Conservation (phyloP, 805 yeast species). For the Saccharomyces kudriavzevii region DNA sequence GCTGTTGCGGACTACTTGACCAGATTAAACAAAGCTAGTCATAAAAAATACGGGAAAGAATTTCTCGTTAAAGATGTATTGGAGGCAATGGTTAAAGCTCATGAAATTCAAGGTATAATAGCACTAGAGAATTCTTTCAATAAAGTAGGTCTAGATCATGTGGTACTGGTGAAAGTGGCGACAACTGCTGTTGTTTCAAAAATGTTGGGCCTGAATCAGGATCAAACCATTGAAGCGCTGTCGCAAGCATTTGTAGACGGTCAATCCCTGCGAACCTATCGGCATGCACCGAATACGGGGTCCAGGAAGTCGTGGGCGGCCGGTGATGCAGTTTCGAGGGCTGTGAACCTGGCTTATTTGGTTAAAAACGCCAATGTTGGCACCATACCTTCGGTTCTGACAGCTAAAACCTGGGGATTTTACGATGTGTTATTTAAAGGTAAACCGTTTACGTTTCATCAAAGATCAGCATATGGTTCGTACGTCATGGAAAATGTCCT, state of each 20-base stretch:
- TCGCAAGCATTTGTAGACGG: conserved; percentile 60
- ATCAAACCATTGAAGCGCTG: conserved; percentile 47
- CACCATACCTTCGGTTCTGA: conserved; percentile 46
- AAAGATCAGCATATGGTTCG: conserved; percentile 41
- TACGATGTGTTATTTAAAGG: conserved; percentile 54
- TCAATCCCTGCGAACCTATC: conserved; percentile 49
- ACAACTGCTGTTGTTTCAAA: conserved; percentile 53
- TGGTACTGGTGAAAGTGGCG: conserved; percentile 50
- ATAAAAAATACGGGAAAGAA: conserved; percentile 33
- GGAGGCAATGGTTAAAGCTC: conserved; percentile 54
- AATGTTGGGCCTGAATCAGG: conserved; percentile 41
- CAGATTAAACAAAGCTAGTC: conserved; percentile 35
- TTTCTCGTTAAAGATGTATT: conserved; percentile 44
- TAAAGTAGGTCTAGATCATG: conserved; percentile 53
- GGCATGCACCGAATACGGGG: conserved; percentile 59
- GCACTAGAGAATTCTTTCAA: conserved; percentile 56
- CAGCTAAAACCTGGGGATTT: conserved; percentile 56
- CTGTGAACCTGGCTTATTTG: conserved; percentile 46
- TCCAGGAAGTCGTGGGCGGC: conserved; percentile 63
- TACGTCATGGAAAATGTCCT: conserved; percentile 58
- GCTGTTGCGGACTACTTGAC: conserved; percentile 52
- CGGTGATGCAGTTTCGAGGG: conserved; percentile 54
- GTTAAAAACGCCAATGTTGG: conserved; percentile 48
- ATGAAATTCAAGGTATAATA: conserved; percentile 52
- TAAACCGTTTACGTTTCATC: conserved; percentile 41